Conservation (phyloP, 2,329 filamentous ascomycete species). For the Sphaerulina musiva region DNA sequence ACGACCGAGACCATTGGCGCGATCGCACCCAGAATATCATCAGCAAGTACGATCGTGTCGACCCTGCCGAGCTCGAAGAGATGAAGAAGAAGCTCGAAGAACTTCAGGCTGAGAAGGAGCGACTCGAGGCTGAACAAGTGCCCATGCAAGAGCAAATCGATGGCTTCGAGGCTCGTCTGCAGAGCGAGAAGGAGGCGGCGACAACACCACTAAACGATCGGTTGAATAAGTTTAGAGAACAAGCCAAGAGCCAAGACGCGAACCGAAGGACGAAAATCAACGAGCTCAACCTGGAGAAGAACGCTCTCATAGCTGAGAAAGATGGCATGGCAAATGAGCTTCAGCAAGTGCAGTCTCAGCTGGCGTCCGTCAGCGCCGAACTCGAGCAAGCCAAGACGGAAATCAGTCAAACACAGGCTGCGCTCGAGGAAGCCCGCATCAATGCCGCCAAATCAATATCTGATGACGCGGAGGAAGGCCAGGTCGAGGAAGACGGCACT, state of each 20-base stretch:
- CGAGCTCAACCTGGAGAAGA: constrained; percentile 36
- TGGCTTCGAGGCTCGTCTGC: constrained; percentile 41
- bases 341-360: constrained; percentile 21
- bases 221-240: constrained; percentile 48
- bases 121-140: constrained; percentile 48
- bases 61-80: constrained; percentile 85
- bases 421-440: constrained; percentile 57
- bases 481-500: constrained; percentile 35
- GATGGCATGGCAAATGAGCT: constrained; percentile 36
- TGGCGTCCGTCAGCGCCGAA: constrained; percentile 17
- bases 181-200: constrained; percentile 29
- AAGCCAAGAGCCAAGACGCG: constrained; percentile 41
- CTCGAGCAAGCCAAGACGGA: constrained; percentile 39
- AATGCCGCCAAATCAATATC: constrained; percentile 29
- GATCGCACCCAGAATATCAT: constrained; percentile 93
- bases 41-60: constrained; percentile 90
- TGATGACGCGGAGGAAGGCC: constrained; percentile 42
- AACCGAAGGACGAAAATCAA: constrained; percentile 46
- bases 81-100: constrained; percentile 69
- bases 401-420: constrained; percentile 45
- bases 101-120: constrained; percentile 47
- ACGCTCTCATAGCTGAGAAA: constrained; percentile 54
- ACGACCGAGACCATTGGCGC: constrained; percentile 91
- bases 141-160: constrained; percentile 47
- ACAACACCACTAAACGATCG: constrained; percentile 15